Conservation (phyloP, 2,329 filamentous ascomycete genomes). For the Aspergillus sp. region DNA sequence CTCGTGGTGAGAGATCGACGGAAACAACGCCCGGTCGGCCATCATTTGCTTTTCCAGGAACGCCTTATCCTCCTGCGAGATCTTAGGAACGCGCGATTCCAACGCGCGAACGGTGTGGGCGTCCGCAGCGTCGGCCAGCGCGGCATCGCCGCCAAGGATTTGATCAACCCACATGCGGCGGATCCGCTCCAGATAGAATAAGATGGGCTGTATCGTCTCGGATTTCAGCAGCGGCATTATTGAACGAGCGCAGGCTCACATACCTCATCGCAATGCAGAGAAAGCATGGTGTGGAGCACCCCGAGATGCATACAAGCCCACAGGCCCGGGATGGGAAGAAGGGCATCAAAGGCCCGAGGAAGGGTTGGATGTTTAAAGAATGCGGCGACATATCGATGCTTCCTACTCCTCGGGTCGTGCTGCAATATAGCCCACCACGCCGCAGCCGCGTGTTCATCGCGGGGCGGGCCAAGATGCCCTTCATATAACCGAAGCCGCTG, state of each 20-base stretch:
- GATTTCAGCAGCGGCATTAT: neutral
- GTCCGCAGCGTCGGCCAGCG: constrained; percentile 3
- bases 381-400: constrained; percentile 9
- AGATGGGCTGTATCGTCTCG: constrained; percentile 7
- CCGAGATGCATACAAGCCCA: too few species aligned
- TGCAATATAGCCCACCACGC: constrained; percentile 16
- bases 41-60: constrained; percentile 3
- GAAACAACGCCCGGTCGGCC: neutral
- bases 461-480: constrained; percentile 3
- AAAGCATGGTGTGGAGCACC: too few species aligned
- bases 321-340: too few species aligned
- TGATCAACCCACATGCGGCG: constrained; percentile 1
- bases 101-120: constrained; percentile 9
- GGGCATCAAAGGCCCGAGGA: neutral
- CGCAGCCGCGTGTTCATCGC: constrained; percentile 6
- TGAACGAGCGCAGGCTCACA: too few species aligned
- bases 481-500: constrained; percentile 10
- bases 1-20: neutral
- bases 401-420: constrained; percentile 6
- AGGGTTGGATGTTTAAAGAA: constrained; percentile 7
- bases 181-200: constrained; percentile 14
- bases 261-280: too few species aligned
- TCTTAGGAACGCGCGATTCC: constrained; percentile 7
- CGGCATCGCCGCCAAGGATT: neutral
- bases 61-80: constrained; percentile 5